These are phyloP conservation scores for Discostella stelligera DNA, from an alignment of 352 stramenopile genomes.

Conservation along the genomic window DNA sequence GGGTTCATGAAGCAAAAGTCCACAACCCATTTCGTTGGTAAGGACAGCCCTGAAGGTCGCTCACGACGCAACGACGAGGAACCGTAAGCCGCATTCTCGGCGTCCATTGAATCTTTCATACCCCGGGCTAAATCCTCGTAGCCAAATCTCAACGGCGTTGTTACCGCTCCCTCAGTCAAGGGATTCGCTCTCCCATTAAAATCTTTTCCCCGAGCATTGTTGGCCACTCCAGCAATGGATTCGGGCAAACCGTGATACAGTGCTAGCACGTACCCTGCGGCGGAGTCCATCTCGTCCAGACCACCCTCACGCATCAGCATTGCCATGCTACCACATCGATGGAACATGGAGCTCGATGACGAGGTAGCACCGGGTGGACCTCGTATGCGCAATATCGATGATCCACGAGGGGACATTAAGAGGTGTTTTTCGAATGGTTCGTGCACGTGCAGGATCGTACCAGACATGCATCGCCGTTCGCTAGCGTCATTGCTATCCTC, in stretches of 20 bases:
- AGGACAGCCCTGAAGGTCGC: slow-evolving; percentile 40
- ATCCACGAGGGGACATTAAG: slow-evolving; percentile 25
- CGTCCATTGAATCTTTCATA: slow-evolving; percentile 31
- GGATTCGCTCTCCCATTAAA: slow-evolving; percentile 9
- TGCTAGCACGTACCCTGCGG: slow-evolving; percentile 44
- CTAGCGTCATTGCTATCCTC: slow-evolving; percentile 6
- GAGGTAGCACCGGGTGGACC: slow-evolving; percentile 39
- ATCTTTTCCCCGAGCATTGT: not conserved
- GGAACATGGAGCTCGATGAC: slow-evolving; percentile 35
- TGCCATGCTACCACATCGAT: slow-evolving; percentile 49
- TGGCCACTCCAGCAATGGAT: not conserved
- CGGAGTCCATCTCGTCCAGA: slow-evolving; percentile 3
- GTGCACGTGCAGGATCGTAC: slow-evolving; percentile 37
- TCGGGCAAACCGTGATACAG: slow-evolving; percentile 54
- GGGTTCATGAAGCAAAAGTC: slow-evolving; percentile 53
- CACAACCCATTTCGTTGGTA: slow-evolving; percentile 36
- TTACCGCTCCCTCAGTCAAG: slow-evolving; percentile 10
- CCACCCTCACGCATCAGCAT: slow-evolving; percentile 54
- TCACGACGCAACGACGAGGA: slow-evolving; percentile 21
- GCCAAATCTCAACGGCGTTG: slow-evolving; percentile 50
- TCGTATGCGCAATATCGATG: slow-evolving; percentile 62
- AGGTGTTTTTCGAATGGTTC: slow-evolving; percentile 71
- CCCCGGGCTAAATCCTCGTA: slow-evolving; percentile 56
- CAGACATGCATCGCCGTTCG: slow-evolving; percentile 16
- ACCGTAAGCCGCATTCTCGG: slow-evolving; percentile 43